Base-by-base conservation (phyloP, 495 filamentous ascomycete genomes). In the Penicillium canescens region DNA sequence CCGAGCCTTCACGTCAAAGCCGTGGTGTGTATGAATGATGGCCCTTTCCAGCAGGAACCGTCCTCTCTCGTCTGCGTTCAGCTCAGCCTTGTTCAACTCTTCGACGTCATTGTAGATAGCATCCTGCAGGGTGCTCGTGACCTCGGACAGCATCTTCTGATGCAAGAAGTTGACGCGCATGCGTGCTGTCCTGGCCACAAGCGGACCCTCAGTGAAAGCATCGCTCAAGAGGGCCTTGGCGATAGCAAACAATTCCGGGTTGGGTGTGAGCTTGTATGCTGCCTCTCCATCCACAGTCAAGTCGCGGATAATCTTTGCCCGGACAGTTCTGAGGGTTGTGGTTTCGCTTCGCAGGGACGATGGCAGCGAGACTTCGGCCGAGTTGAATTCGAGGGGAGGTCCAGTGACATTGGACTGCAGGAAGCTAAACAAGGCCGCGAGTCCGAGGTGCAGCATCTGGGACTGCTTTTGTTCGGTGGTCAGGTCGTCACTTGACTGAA, bases 321-420 rank as follows among this genome's bases (percentile, higher is more conserved):
- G 72, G 37, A 85, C 57, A n/a, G 63, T 54, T 52, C 71, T 62
- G 4, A 64, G 65, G 6, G 56, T 60, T 38, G 48, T 50, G 42
- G 50, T 37, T 35, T 69, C 59, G 40, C 68, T 53, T 51, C 65
- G 67, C 21, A 75, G 54, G 37, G 56, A 48, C 28, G 63, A 52
- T 6, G 85, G 83, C 16, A 93, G 69, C n/a, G 91, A 73, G 0
- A 71, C 43, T 6, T 78, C 67, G 3, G 77, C 70, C 6, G 82
- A 71, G 38, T 63, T 67, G 63, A 84, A 88, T 0, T 73, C 63
- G n/a, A 90, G 72, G 1, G 86, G 84, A 20, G 92, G 95, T 0
- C 94, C 94, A 12, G 94, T 97, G 46, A 97, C 88, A 67, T 91
- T 98, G 1, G 86, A 85, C 59, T 98, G 94, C 18, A 97, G 68